Evolutionary conservation across 2,329 filamentous ascomycete species (phyloP).

Genomic region (Fusarium sp.): DNA sequence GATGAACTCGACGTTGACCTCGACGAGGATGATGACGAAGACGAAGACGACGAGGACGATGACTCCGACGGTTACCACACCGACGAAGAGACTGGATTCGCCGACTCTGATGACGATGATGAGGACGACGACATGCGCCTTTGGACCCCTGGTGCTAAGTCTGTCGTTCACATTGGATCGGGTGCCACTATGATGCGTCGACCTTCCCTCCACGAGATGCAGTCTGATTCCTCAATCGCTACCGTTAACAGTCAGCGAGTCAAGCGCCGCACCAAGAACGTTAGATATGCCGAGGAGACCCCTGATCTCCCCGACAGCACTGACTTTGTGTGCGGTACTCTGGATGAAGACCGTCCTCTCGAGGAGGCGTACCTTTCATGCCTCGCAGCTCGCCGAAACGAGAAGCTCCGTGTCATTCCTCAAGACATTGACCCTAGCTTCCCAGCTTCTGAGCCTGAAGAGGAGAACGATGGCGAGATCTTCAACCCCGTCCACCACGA

Average conservation of each 20-base stretch:
- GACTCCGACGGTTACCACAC: conserved; percentile 79
- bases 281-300: conserved; percentile 60
- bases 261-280: conserved; percentile 47
- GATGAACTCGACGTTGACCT: conserved; percentile 51
- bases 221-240: conserved; percentile 71
- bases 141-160: conserved; percentile 62
- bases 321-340: conserved; percentile 97
- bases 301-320: conserved; percentile 95
- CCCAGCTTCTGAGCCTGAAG: conserved; percentile 91
- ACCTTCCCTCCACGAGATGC: conserved; percentile 57
- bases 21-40: conserved; percentile 62
- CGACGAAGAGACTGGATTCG: conserved; percentile 74
- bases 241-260: conserved; percentile 56
- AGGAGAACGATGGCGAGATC: conserved; percentile 80
- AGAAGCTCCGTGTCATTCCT: conserved; percentile 85
- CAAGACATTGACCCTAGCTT: conserved; percentile 99
- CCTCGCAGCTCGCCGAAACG: conserved; percentile 81
- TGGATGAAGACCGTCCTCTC: conserved; percentile 94
- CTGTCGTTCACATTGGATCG: conserved; percentile 52
- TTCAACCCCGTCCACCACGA: conserved; percentile 68
- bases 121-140: conserved; percentile 72
- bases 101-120: conserved; percentile 74
- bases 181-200: conserved; percentile 49
- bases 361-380: conserved; percentile 93
- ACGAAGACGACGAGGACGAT: conserved; percentile 65